Conservation (phyloP, 768 basidiomycete species). For the Chalciporus sphaerocephalus region DNA sequence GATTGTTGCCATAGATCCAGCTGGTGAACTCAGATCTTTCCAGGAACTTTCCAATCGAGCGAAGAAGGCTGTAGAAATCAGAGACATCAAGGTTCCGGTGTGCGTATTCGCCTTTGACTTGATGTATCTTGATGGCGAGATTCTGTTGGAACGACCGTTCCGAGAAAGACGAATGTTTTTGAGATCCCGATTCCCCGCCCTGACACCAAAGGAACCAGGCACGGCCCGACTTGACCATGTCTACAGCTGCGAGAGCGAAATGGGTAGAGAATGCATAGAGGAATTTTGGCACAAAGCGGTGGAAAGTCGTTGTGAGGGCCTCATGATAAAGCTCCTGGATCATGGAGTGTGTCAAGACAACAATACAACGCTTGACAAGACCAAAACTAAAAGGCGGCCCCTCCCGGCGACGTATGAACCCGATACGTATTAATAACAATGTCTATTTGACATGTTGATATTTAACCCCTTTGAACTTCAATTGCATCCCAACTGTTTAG, state of each 20-base stretch:
- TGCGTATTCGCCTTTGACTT: slow-evolving; percentile 88
- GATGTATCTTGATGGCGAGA: slow-evolving; percentile 79
- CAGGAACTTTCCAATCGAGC: slow-evolving; percentile 84
- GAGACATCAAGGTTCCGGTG: slow-evolving; percentile 72
- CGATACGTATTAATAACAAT: slow-evolving; percentile 39
- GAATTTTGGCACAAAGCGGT: slow-evolving; percentile 75
- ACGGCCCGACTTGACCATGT: slow-evolving; percentile 71
- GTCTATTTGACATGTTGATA: slow-evolving; percentile 1
- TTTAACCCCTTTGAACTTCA: background rate
- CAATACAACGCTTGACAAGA: slow-evolving; percentile 29
- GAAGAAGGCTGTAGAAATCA: slow-evolving; percentile 73
- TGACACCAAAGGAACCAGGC: slow-evolving; percentile 39
- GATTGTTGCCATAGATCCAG: slow-evolving; percentile 76
- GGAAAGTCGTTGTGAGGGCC: slow-evolving; percentile 79
- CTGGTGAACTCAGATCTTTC: slow-evolving; percentile 66
- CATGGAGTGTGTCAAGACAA: slow-evolving; percentile 40
- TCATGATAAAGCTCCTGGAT: slow-evolving; percentile 91
- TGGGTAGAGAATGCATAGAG: slow-evolving; percentile 59
- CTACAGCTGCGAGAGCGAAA: slow-evolving; percentile 61
- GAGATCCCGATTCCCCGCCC: slow-evolving; percentile 55
- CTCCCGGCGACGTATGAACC: slow-evolving; percentile 86
- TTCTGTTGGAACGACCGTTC: slow-evolving; percentile 64
- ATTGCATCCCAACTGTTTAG: slow-evolving; percentile 30
- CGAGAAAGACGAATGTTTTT: slow-evolving; percentile 66
- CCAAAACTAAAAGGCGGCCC: slow-evolving; percentile 52